Conservation (phyloP, 2,329 filamentous ascomycete genomes). For the Xylaria sp. region DNA sequence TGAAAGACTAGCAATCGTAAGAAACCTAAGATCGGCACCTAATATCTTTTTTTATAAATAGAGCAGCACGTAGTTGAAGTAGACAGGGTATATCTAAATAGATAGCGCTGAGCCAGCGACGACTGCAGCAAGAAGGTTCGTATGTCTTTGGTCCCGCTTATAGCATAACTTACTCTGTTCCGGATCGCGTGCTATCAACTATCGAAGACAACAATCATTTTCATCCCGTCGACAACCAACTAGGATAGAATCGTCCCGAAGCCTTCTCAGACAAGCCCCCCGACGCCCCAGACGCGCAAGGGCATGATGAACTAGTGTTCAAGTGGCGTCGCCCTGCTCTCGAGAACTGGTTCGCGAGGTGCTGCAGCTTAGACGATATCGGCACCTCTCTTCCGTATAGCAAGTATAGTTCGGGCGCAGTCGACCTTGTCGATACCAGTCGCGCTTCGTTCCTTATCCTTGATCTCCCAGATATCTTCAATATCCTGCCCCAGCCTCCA, state of each 20-base stretch:
- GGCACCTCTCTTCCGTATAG: conserved; percentile 41
- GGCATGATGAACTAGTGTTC: neutral
- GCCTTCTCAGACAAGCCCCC: neutral
- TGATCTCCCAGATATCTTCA: conserved; percentile 47
- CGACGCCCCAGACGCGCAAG: neutral
- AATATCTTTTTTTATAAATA: neutral
- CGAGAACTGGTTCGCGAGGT: neutral
- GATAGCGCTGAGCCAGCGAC: neutral
- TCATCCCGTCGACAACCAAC: neutral
- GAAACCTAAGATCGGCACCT: neutral
- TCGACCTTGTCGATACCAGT: conserved; percentile 49
- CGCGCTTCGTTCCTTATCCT: conserved; percentile 44
- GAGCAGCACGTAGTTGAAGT: neutral
- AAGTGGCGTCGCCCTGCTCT: neutral
- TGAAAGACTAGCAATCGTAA: neutral
- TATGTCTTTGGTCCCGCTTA: neutral
- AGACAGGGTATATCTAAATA: neutral
- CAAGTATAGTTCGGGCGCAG: conserved; percentile 45
- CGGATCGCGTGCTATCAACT: neutral
- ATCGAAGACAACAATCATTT: neutral
- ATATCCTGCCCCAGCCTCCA: conserved; percentile 46
- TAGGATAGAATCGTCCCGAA: neutral
- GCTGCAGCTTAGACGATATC: conserved; percentile 28
- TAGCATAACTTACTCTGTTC: neutral
- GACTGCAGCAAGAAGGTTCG: neutral